Evolutionary conservation across 371 early-diverging fungal genomes (phyloP).

Genomic region (Lichtheimia ramosa): DNA sequence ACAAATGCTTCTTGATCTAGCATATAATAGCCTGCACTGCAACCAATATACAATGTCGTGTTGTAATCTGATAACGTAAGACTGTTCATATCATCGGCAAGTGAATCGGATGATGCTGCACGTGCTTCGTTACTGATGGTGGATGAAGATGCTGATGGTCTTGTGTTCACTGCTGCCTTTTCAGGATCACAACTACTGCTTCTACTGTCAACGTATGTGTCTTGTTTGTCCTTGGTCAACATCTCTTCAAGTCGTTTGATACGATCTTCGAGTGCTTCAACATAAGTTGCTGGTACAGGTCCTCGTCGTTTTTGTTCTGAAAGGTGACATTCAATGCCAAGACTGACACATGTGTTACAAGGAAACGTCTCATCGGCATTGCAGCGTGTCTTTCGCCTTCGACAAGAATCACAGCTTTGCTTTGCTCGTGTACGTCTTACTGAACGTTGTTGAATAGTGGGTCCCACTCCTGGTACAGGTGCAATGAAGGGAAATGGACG

Average conservation of each 20-base stretch:
- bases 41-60: conserved; percentile 37
- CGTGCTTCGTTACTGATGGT: background rate
- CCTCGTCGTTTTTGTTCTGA: conserved; percentile 40
- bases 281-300: conserved; percentile 25
- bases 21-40: conserved; percentile 36
- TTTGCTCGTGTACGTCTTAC: conserved; percentile 21
- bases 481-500: background rate
- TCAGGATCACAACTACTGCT: background rate
- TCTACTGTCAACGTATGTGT: background rate
- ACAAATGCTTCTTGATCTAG: conserved; percentile 10
- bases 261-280: conserved; percentile 28
- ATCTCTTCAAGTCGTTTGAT: conserved; percentile 28
- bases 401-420: conserved; percentile 21
- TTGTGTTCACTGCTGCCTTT: too few species aligned
- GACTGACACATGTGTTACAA: conserved; percentile 31
- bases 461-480: background rate
- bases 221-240: conserved; percentile 11
- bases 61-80: conserved; percentile 32
- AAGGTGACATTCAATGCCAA: conserved; percentile 26
- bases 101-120: background rate
- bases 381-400: conserved; percentile 18
- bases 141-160: background rate
- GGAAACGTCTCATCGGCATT: conserved; percentile 28
- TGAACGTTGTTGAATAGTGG: background rate
- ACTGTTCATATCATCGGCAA: background rate